Conservation (phyloP, 495 filamentous ascomycete genomes). For the Trichoderma erinaceum region DNA sequence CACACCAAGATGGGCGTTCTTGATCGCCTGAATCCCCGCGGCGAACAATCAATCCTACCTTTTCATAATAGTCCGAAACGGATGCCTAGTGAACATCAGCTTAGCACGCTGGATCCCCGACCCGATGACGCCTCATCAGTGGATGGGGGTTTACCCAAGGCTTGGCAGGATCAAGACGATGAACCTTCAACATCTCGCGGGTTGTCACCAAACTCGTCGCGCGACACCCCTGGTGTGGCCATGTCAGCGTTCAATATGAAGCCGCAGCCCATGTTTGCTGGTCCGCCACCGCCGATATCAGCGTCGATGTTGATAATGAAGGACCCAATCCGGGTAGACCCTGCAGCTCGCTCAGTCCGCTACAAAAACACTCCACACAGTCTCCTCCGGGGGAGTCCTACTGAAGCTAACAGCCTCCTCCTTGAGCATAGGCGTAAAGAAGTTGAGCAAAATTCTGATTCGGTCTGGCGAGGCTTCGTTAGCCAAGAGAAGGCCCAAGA, state of each 20-base stretch:
- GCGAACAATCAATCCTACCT: neutral
- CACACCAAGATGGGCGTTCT: neutral
- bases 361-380: neutral
- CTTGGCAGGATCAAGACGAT: neutral
- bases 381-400: neutral
- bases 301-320: conserved; percentile 13
- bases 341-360: conserved; percentile 5
- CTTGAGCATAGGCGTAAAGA: conserved; percentile 22
- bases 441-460: conserved; percentile 24
- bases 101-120: conserved; percentile 11
- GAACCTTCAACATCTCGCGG: neutral
- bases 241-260: neutral
- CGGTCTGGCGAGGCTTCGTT: conserved; percentile 32
- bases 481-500: conserved; percentile 59
- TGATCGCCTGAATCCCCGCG: neutral
- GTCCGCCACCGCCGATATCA: conserved; percentile 18
- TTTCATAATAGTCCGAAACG: conserved; percentile 2
- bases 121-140: conserved; percentile 1
- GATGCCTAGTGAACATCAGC: conserved; percentile 11
- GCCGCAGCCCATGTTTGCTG: conserved; percentile 13
- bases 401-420: conserved; percentile 25
- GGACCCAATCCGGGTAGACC: conserved; percentile 11
- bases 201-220: neutral
- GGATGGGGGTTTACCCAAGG: neutral
- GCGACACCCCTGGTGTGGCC: neutral